Evolutionary conservation across 106 monocot species (phyloP).

Genomic region (Dendrobium nobile): DNA sequence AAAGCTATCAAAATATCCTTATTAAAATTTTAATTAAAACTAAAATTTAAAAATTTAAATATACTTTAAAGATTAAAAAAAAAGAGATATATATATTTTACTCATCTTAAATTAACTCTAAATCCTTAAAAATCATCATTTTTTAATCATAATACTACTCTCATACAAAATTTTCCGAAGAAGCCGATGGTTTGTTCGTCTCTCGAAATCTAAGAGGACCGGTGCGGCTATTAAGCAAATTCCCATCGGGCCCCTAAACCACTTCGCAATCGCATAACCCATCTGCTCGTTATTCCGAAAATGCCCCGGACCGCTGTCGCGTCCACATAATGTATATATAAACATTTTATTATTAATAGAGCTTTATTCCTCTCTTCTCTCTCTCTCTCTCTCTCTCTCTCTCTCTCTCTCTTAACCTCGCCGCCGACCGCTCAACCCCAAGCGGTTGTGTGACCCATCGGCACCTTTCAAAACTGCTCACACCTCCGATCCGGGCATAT

Average conservation of each 20-base stretch:
- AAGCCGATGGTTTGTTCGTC: too few species aligned
- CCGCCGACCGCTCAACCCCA: neutral
- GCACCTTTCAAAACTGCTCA: neutral
- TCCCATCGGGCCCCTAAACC: neutral
- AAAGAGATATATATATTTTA: too few species aligned
- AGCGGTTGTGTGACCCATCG: neutral
- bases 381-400: neutral
- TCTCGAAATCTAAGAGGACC: too few species aligned
- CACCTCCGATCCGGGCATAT: neutral
- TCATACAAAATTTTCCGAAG: too few species aligned
- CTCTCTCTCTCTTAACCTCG: neutral
- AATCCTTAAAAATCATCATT: too few species aligned
- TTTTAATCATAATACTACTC: too few species aligned
- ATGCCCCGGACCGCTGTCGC: neutral
- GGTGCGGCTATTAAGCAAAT: neutral
- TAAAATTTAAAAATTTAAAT: too few species aligned
- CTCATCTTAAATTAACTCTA: too few species aligned
- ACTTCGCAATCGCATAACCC: neutral
- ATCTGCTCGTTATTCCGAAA: neutral
- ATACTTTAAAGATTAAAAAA: too few species aligned
- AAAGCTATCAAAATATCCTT: too few species aligned
- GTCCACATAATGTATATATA: neutral
- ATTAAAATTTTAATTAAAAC: too few species aligned
- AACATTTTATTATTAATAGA: conserved; percentile 2
- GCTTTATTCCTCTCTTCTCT: neutral